A percentile compares a stretch with the other conserved stretches of the same genome.
Conservation (phyloP, 148 eudicot genomes). For the Salicornia ramosissima region DNA sequence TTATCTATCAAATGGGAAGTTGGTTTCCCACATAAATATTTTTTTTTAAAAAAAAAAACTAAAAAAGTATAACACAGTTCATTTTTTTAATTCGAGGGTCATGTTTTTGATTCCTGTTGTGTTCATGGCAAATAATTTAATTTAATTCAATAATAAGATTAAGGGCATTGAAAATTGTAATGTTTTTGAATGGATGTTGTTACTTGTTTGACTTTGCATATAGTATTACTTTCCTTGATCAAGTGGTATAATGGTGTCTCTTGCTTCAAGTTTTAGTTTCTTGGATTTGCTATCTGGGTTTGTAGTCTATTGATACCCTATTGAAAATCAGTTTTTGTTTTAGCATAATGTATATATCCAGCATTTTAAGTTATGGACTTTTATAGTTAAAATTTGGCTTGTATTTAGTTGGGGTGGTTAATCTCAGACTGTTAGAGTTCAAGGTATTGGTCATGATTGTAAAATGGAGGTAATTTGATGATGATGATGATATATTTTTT, state of each 20-base stretch:
- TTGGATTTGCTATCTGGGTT: slow-evolving; percentile 14
- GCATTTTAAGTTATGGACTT: neutral
- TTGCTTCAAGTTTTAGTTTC: slow-evolving; percentile 24
- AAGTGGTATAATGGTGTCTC: slow-evolving; percentile 13
- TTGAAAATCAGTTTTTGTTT: neutral
- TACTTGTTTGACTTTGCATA: slow-evolving; percentile 26
- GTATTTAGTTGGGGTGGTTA: too few relatives aligned
- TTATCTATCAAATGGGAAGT: neutral
- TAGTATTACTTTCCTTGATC: slow-evolving; percentile 10
- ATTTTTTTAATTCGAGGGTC: neutral
- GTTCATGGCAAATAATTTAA: neutral
- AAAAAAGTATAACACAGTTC: neutral
- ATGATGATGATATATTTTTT: neutral
- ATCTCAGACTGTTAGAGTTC: neutral
- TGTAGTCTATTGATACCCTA: neutral
- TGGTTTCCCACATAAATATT: neutral
- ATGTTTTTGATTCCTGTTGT: slow-evolving; percentile 17
- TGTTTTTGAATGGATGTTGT: neutral
- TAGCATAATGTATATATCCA: neutral
- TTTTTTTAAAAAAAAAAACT: neutral
- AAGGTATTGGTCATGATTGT: neutral
- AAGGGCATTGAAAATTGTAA: slow-evolving; percentile 3
- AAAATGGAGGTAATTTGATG: neutral
- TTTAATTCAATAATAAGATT: neutral
- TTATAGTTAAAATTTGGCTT: too few relatives aligned